Evolutionary conservation across 2,329 filamentous ascomycete species (phyloP).

Genomic region (Clonostachys rosea): DNA sequence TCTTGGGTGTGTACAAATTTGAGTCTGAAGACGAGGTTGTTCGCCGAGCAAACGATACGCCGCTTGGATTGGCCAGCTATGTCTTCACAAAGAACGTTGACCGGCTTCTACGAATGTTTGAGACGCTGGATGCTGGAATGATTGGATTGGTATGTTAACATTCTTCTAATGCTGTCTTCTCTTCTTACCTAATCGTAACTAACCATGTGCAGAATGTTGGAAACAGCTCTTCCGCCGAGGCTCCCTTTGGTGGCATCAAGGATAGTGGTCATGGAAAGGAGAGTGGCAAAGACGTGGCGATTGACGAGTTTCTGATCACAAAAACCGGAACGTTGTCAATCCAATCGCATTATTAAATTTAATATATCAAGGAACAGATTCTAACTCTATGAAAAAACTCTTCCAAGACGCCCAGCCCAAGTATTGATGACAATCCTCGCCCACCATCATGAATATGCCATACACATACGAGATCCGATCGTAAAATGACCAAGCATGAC

Average conservation of each 20-base stretch:
- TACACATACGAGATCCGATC: no score
- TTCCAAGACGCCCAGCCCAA: no score
- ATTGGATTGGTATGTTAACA: conserved; percentile 18
- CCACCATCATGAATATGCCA: no score
- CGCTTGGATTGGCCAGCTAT: conserved; percentile 69
- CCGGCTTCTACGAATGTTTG: conserved; percentile 34
- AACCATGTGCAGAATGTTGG: conserved; percentile 32
- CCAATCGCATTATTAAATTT: not conserved
- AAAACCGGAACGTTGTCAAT: conserved; percentile 1
- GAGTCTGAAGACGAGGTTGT: conserved; percentile 67
- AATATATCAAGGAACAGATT: no score
- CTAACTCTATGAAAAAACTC: no score
- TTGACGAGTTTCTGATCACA: conserved; percentile 2
- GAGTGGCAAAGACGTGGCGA: conserved; percentile 17
- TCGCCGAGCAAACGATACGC: conserved; percentile 57
- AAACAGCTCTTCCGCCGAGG: conserved; percentile 35
- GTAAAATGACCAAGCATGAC: no score
- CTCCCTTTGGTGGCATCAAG: conserved; percentile 26
- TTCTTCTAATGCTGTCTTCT: not conserved
- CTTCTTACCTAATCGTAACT: not conserved
- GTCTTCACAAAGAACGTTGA: conserved; percentile 54
- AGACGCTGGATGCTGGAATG: conserved; percentile 42
- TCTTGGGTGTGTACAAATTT: conserved; percentile 66
- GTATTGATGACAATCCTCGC: no score
- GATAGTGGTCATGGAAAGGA: conserved; percentile 23